phyloP scores from a whole-genome alignment of 2,329 filamentous ascomycete species.

The Corynespora cassiicola region DNA sequence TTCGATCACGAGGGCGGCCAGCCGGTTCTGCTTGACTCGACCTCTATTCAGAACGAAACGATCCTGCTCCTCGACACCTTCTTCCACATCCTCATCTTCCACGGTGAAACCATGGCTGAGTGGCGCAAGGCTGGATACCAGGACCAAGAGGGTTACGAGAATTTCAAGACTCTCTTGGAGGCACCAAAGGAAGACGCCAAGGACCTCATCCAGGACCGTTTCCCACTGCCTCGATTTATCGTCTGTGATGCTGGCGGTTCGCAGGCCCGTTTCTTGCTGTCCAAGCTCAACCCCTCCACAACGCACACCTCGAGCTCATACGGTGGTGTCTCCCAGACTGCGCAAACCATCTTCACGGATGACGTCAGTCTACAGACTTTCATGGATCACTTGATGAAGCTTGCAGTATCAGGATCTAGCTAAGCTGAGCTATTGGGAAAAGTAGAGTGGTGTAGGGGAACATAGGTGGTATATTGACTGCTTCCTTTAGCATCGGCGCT shows the following conservation, averaged over 20 bases:
- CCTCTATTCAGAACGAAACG: conserved; percentile 92
- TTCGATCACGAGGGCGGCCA: conserved; percentile 93
- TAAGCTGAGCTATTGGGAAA: conserved; percentile 14
- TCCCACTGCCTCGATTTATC: conserved; percentile 97
- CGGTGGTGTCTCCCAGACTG: conserved; percentile 85
- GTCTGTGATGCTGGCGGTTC: conserved; percentile 98
- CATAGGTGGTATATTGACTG: neutral
- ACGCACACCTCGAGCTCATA: conserved; percentile 94
- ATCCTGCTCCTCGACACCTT: conserved; percentile 96
- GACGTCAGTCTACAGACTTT: conserved; percentile 98
- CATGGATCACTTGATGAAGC: conserved; percentile 99
- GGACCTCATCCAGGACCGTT: conserved; percentile 96
- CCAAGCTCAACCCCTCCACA: conserved; percentile 96
- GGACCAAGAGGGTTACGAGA: conserved; percentile 97
- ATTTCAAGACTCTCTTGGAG: conserved; percentile 86
- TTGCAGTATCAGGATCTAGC: conserved; percentile 45
- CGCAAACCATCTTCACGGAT: conserved; percentile 98
- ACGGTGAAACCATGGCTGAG: conserved; percentile 96
- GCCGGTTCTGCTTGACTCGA: conserved; percentile 94
- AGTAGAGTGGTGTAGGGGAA: neutral
- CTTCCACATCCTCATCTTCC: conserved; percentile 99
- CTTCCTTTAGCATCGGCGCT: neutral
- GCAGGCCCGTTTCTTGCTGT: conserved; percentile 94
- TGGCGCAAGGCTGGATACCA: conserved; percentile 99
- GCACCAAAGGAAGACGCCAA: conserved; percentile 96